Base-by-base conservation (phyloP, 2,329 filamentous ascomycete genomes). In the Helicocarpus griseus region DNA sequence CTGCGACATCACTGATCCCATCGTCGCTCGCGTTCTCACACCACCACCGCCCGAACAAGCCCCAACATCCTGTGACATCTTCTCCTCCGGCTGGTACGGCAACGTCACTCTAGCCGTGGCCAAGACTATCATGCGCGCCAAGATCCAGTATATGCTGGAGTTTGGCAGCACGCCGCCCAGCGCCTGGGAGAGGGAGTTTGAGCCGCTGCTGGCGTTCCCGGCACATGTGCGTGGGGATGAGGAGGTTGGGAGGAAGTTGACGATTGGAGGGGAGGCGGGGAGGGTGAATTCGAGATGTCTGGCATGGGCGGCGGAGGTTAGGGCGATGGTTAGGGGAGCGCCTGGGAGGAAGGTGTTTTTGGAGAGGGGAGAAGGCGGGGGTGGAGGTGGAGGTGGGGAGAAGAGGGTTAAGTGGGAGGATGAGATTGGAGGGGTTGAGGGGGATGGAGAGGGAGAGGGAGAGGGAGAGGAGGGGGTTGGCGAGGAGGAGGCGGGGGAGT, bases 61-160 rank as follows among this genome's bases (percentile, higher is more conserved):
- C 8, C 7, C n/a, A 7, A 29, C 41, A 29, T 19, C 17, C 7
- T 86, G 81, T 66, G 82, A 86, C 57, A 66, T 73, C 5, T 64
- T 74, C 47, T 76, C 76, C 41, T 87, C 88, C 59, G 91, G 91
- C 1, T 98, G 88, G 88, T 96, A 84, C 64, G 80, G 84, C 56
- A 85, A 85, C 53, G 89, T 89, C 5, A 83, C 87, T 0, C 84
- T 89, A 75, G 82, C 84, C 41, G 95, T 95, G 63, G 83, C 85
- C 41, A 89, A 90, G 61, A 82, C 86, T 2, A 83, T 95, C 57
- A 90, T 96, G 84, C 88, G 89, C 63, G 83, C 84, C 46, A 96
- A 95, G 69, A 83, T 95, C 62, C 76, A 83, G 9, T 78, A 80
- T 1, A 78, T 89, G 44, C 76, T 81, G 8, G 65, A 69, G 3